A percentile compares a stretch with the other conserved stretches of the same genome.
Conservation (phyloP, 83 land plant genomes). For the Thuja plicata region DNA sequence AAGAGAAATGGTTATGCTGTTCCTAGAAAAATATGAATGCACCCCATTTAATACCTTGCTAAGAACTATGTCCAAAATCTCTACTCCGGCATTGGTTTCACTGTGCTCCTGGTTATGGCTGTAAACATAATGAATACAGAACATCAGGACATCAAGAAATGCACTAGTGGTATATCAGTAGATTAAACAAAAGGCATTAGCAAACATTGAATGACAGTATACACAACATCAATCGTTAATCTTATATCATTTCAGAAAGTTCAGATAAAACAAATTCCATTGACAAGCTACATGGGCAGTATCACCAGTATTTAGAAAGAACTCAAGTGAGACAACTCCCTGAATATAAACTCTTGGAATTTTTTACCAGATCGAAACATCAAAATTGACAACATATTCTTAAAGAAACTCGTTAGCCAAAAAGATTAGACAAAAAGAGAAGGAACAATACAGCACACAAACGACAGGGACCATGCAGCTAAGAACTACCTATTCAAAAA, state of each 20-base stretch:
- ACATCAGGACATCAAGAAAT: background rate
- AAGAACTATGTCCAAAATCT: conserved; percentile 55
- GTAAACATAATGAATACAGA: background rate
- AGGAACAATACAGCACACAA: background rate
- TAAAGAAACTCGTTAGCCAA: background rate
- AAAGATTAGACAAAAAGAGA: background rate
- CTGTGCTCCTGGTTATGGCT: conserved; percentile 40
- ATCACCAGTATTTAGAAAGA: background rate
- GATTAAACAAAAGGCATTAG: background rate
- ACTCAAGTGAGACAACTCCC: background rate
- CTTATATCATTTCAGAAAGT: background rate
- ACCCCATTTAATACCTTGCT: conserved; percentile 32
- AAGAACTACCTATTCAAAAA: background rate
- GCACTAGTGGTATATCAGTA: background rate
- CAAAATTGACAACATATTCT: background rate
- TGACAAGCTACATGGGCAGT: background rate
- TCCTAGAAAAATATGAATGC: background rate
- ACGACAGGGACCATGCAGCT: background rate
- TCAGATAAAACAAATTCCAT: background rate
- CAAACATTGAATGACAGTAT: background rate
- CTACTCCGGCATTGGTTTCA: conserved; percentile 48
- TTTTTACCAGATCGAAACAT: background rate
- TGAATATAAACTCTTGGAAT: background rate
- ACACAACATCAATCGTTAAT: background rate
- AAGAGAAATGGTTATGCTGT: background rate